These are phyloP conservation scores for Vitis labrusca DNA, from an alignment of 164 flowering plant genomes.

Conservation along the genomic window DNA sequence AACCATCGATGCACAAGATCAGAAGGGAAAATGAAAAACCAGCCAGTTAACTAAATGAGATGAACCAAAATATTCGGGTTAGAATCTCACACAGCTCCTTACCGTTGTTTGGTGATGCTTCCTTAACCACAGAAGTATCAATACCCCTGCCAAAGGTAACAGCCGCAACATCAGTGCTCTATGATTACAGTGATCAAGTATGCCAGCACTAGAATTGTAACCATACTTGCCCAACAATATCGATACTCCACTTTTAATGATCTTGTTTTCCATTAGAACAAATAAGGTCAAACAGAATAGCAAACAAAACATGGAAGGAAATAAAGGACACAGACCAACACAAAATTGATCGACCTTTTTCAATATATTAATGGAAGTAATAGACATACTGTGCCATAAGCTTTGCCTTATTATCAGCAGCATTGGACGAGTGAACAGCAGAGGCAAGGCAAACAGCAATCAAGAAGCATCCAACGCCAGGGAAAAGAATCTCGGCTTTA, in stretches of 20 bases:
- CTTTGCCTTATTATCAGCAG: slow-evolving; percentile 60
- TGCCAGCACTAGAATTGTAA: not conserved
- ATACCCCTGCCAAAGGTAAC: slow-evolving; percentile 13
- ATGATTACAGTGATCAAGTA: too few relatives aligned
- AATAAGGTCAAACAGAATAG: too few relatives aligned
- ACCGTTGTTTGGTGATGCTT: slow-evolving; percentile 11
- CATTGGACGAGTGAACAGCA: slow-evolving; percentile 76
- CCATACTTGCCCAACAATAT: not conserved
- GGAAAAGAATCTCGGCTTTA: slow-evolving; percentile 81
- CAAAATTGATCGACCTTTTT: too few relatives aligned
- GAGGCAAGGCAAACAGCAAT: slow-evolving; percentile 78
- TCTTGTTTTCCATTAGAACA: too few relatives aligned
- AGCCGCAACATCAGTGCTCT: too few relatives aligned
- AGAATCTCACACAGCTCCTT: not conserved
- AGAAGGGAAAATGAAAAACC: not conserved
- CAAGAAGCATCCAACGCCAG: slow-evolving; percentile 85
- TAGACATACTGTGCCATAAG: slow-evolving; percentile 39
- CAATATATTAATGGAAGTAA: not conserved
- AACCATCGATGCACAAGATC: slow-evolving; percentile 11
- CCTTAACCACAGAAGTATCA: not conserved
- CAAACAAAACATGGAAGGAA: not conserved
- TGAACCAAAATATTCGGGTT: not conserved
- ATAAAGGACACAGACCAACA: not conserved
- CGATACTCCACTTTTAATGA: not conserved
- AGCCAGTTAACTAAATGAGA: not conserved